Conservation (phyloP, 495 filamentous ascomycete genomes). For the Daldinia caldariorum region DNA sequence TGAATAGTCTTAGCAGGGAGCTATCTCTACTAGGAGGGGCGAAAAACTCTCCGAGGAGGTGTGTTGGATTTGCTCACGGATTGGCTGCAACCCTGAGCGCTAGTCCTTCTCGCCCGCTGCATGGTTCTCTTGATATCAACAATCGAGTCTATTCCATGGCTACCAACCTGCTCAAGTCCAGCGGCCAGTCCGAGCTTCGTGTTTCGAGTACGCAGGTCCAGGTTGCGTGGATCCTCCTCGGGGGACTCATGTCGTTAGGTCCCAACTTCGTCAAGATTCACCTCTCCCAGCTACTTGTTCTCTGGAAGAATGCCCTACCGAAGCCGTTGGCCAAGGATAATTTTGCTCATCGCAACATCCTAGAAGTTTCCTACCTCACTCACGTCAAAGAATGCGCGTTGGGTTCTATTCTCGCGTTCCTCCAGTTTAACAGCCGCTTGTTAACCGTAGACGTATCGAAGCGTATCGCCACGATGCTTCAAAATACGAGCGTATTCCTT, state of each 20-base stretch:
- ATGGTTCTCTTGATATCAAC: constrained; percentile 95
- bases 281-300: constrained; percentile 89
- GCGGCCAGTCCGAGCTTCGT: constrained; percentile 88
- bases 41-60: constrained; percentile 82
- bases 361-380: constrained; percentile 91
- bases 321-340: constrained; percentile 94
- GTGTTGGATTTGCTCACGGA: constrained; percentile 92
- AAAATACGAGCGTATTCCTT: constrained; percentile 90
- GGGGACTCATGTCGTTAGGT: constrained; percentile 93
- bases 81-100: constrained; percentile 92
- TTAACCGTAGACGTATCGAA: constrained; percentile 95
- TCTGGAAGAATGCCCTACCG: constrained; percentile 97
- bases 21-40: constrained; percentile 77
- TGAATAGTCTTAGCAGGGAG: constrained; percentile 94
- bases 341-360: constrained; percentile 76
- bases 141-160: constrained; percentile 90
- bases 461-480: constrained; percentile 90
- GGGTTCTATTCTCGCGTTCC: constrained; percentile 88
- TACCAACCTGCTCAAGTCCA: constrained; percentile 91
- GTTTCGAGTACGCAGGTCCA: constrained; percentile 95
- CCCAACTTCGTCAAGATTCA: constrained; percentile 99
- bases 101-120: constrained; percentile 85
- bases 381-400: constrained; percentile 97
- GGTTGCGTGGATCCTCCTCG: constrained; percentile 97
- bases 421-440: constrained; percentile 92